These are phyloP conservation scores for Aspergillus brunneoviolaceus DNA, from an alignment of 2,329 filamentous ascomycete genomes.

Conservation along the genomic window DNA sequence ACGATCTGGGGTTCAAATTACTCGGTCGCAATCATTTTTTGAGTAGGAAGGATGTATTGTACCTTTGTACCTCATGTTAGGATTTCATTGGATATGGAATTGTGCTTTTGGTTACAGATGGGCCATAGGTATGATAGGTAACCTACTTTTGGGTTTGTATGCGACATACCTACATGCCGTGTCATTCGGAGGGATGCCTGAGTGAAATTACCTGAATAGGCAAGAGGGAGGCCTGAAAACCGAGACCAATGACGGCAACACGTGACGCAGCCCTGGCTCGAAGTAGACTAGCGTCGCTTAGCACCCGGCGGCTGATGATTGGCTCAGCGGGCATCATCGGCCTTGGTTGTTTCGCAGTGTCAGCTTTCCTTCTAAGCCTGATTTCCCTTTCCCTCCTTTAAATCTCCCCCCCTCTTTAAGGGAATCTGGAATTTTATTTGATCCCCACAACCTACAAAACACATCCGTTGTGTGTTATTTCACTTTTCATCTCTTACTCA, in stretches of 20 bases:
- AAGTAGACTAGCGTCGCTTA: constrained; percentile 18
- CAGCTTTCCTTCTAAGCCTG: not conserved
- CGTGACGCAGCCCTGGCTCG: constrained; percentile 15
- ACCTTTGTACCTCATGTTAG: not conserved
- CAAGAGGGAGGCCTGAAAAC: not conserved
- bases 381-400: constrained; percentile 7
- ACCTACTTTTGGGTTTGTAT: too few relatives aligned
- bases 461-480: not conserved
- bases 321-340: constrained; percentile 9
- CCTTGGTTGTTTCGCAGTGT: not conserved
- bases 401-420: constrained; percentile 5
- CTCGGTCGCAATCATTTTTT: constrained; percentile 48
- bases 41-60: constrained; percentile 14
- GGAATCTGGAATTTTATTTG: constrained; percentile 10
- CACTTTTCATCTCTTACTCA: not conserved
- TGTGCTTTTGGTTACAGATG: not conserved
- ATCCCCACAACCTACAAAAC: not conserved
- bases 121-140: not conserved
- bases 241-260: constrained; percentile 20
- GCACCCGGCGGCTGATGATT: constrained; percentile 19
- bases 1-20: constrained; percentile 51
- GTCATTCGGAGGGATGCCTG: too few relatives aligned
- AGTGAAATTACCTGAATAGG: not conserved
- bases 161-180: too few relatives aligned
- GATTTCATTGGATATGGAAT: not conserved